Evolutionary conservation across 345 rosid species (phyloP).

Genomic region (Iberis pinnata): DNA sequence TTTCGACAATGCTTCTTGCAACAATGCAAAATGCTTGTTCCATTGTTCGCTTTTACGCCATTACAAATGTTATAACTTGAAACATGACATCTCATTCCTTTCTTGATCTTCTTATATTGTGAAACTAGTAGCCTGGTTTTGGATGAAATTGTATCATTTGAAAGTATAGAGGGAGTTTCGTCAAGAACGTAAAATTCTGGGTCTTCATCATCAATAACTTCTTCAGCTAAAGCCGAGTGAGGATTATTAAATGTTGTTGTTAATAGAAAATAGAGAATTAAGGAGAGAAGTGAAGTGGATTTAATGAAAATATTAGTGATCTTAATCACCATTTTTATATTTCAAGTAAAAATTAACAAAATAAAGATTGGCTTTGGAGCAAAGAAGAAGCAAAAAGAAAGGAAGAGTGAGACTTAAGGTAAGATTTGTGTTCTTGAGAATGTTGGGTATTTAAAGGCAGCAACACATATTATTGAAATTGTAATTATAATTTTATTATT

Average conservation of each 20-base stretch:
- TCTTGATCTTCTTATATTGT: constrained; percentile 34
- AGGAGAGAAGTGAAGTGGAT: constrained; percentile 2
- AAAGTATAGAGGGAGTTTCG: constrained; percentile 23
- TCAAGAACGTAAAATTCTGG: constrained; percentile 26
- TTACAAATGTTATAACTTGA: constrained; percentile 38
- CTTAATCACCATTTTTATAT: constrained; percentile 18
- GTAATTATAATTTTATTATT: background rate
- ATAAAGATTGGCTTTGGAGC: constrained; percentile 24
- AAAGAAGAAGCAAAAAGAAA: constrained; percentile 14
- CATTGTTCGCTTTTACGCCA: constrained; percentile 51
- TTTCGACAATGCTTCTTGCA: constrained; percentile 73
- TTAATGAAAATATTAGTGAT: constrained; percentile 10
- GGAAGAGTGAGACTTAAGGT: constrained; percentile 20
- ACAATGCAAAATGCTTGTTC: constrained; percentile 50
- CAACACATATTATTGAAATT: constrained; percentile 12
- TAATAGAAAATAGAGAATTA: constrained; percentile 15
- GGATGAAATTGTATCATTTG: constrained; percentile 12
- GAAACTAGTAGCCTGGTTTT: constrained; percentile 17
- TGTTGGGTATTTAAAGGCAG: constrained; percentile 28
- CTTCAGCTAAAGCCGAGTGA: constrained; percentile 15
- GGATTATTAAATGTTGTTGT: constrained; percentile 6
- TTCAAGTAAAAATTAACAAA: constrained; percentile 14
- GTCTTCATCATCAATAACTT: constrained; percentile 20
- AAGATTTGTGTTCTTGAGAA: constrained; percentile 25
- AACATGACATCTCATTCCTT: constrained; percentile 44